Percentiles rank a stretch among this genome's conserved stretches.
phyloP scores from a whole-genome alignment of 352 stramenopile genomes.

The Discostella stelligera region DNA sequence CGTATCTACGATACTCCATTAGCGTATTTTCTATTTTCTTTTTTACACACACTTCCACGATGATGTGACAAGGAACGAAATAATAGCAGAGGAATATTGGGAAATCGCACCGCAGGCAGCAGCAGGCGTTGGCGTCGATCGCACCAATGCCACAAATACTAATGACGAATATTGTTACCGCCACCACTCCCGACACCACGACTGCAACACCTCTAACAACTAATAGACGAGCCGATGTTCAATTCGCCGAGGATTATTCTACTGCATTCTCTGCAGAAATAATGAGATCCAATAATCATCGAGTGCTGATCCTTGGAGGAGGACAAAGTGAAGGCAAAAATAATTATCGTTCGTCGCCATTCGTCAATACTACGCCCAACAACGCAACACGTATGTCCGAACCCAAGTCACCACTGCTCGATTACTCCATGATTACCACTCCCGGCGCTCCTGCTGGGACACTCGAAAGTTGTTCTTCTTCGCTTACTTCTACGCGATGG shows the following conservation, averaged over 20 bases:
- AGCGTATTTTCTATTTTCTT: too few relatives aligned
- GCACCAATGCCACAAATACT: too few relatives aligned
- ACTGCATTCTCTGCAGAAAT: slow-evolving; percentile 14
- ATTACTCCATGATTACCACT: slow-evolving; percentile 53
- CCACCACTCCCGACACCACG: slow-evolving; percentile 6
- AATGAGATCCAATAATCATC: slow-evolving; percentile 10
- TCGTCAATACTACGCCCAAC: not conserved
- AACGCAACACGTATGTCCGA: not conserved
- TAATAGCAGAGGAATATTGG: too few relatives aligned
- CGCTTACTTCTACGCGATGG: too few relatives aligned
- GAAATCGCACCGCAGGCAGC: too few relatives aligned
- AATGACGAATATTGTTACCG: slow-evolving; percentile 4
- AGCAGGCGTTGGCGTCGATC: too few relatives aligned
- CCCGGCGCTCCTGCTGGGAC: slow-evolving; percentile 15
- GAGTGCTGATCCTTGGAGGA: slow-evolving; percentile 18
- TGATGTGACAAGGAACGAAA: too few relatives aligned
- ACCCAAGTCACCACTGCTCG: not conserved
- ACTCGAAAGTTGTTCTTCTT: slow-evolving; percentile 2
- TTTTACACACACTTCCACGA: too few relatives aligned
- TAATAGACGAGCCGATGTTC: slow-evolving; percentile 16
- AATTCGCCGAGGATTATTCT: slow-evolving; percentile 29
- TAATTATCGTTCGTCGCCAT: not conserved
- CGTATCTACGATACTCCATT: too few relatives aligned
- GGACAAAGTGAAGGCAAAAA: not conserved
- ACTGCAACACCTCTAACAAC: not conserved